Conservation (phyloP, 2,329 filamentous ascomycete species). For the Teratosphaeria zuluensis region DNA sequence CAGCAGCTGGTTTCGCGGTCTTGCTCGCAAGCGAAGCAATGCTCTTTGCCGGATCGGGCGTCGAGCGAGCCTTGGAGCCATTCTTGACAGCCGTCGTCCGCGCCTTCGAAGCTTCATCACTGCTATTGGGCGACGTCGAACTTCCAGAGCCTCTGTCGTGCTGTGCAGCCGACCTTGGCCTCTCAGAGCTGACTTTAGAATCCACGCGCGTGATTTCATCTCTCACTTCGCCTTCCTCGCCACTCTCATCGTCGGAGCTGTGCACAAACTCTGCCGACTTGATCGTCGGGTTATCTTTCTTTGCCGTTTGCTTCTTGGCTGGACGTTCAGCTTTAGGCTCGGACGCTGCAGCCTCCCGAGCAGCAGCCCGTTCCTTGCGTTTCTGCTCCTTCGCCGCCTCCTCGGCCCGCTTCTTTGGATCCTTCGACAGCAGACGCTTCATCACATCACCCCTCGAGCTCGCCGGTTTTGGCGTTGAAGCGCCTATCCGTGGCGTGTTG, state of each 20-base stretch:
- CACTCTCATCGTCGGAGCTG: conserved; percentile 37
- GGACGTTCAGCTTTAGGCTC: conserved; percentile 19
- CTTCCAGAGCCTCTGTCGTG: conserved; percentile 7
- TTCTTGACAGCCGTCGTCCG: conserved; percentile 15
- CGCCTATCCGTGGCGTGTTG: conserved; percentile 19
- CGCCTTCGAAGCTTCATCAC: conserved; percentile 12
- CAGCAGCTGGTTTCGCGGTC: conserved; percentile 6
- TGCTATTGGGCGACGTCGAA: conserved; percentile 10
- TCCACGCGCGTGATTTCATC: conserved; percentile 8
- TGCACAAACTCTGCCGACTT: conserved; percentile 47
- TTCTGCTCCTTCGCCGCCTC: conserved; percentile 39
- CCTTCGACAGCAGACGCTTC: conserved; percentile 36
- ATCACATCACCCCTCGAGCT: conserved; percentile 20
- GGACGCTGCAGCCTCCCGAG: conserved; percentile 17
- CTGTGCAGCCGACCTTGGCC: conserved; percentile 11
- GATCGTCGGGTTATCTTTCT: conserved; percentile 33
- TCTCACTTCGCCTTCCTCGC: conserved; percentile 26
- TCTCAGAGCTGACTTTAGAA: conserved; percentile 9
- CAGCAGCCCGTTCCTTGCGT: conserved; percentile 30
- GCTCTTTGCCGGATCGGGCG: conserved; percentile 8
- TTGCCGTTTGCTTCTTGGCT: conserved; percentile 17
- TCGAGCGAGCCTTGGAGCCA: conserved; percentile 5
- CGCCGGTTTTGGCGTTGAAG: conserved; percentile 15
- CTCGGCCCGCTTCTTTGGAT: conserved; percentile 31
- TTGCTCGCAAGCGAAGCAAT: conserved; percentile 12